Evolutionary conservation across 352 stramenopile genomes (phyloP).

Genomic region (Aphanomyces stellatus): DNA sequence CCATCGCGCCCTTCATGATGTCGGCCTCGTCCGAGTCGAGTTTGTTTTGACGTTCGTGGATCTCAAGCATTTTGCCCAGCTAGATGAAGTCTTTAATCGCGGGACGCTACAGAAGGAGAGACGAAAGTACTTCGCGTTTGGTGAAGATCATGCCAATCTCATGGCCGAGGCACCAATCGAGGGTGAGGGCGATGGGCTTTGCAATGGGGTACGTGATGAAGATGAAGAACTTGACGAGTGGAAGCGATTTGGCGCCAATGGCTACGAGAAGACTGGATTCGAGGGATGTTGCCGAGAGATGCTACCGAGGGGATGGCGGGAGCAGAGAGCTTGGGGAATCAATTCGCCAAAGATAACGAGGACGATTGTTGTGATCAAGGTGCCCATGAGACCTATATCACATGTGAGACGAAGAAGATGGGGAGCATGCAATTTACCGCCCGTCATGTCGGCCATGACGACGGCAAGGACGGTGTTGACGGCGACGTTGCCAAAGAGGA

Average conservation of each 20-base stretch:
- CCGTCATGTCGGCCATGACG: slow-evolving; percentile 89
- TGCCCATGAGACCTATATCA: slow-evolving; percentile 69
- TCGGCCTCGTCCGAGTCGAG: slow-evolving; percentile 91
- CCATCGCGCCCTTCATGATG: slow-evolving; percentile 90
- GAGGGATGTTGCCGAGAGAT: too few species aligned
- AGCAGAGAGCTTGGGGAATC: slow-evolving; percentile 88
- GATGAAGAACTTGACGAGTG: slow-evolving; percentile 92
- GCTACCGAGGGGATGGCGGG: slow-evolving; percentile 78
- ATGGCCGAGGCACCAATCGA: slow-evolving; percentile 90
- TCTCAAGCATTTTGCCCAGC: slow-evolving; percentile 94
- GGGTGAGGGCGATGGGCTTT: slow-evolving; percentile 80
- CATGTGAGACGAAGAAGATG: neutral
- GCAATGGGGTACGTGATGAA: slow-evolving; percentile 84
- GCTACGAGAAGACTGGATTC: neutral
- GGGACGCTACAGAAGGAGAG: neutral
- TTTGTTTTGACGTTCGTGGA: slow-evolving; percentile 89
- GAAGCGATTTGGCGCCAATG: slow-evolving; percentile 60
- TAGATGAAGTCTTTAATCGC: slow-evolving; percentile 31
- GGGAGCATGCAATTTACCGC: slow-evolving; percentile 26
- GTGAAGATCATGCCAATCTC: slow-evolving; percentile 95
- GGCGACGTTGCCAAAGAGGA: slow-evolving; percentile 95
- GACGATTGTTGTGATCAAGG: slow-evolving; percentile 90
- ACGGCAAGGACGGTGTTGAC: slow-evolving; percentile 98
- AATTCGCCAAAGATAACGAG: slow-evolving; percentile 96
- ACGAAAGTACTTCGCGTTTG: slow-evolving; percentile 29